phyloP scores from a whole-genome alignment of 208 protist species.

The Herpetomonas samuelpessoai region DNA sequence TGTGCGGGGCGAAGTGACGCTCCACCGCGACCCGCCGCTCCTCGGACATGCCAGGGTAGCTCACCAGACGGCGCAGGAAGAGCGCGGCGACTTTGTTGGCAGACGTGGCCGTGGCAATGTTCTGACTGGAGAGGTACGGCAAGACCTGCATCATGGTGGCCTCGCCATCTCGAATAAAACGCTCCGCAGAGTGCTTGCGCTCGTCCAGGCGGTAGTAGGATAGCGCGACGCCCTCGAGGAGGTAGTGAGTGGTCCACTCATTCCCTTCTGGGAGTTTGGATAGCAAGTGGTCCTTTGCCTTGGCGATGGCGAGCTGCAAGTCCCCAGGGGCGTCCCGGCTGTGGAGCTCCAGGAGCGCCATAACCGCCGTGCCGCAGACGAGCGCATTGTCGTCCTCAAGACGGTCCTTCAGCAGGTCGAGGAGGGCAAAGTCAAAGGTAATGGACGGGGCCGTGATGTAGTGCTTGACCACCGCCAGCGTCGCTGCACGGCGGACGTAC shows the following conservation, averaged over 20 bases:
- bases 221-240: constrained; percentile 93
- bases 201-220: neutral
- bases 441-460: constrained; percentile 93
- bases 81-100: constrained; percentile 88
- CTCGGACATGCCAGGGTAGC: constrained; percentile 1
- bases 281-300: constrained; percentile 87
- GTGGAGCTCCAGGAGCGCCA: constrained; percentile 80
- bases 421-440: constrained; percentile 83
- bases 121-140: constrained; percentile 94
- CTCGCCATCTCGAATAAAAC: constrained; percentile 32
- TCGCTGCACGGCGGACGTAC: constrained; percentile 99
- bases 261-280: constrained; percentile 90
- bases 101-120: constrained; percentile 95
- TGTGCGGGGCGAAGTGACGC: constrained; percentile 55
- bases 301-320: constrained; percentile 34
- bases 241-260: constrained; percentile 98
- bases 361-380: constrained; percentile 96
- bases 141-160: constrained; percentile 91
- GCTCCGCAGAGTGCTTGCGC: neutral
- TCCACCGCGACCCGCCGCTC: constrained; percentile 14
- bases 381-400: constrained; percentile 97
- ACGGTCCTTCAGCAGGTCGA: constrained; percentile 88
- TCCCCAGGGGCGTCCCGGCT: constrained; percentile 27
- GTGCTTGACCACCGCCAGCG: constrained; percentile 96
- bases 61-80: constrained; percentile 50